These are phyloP conservation scores for Amanita pseudoporphyria DNA, from an alignment of 768 basidiomycete species.

Conservation along the genomic window DNA sequence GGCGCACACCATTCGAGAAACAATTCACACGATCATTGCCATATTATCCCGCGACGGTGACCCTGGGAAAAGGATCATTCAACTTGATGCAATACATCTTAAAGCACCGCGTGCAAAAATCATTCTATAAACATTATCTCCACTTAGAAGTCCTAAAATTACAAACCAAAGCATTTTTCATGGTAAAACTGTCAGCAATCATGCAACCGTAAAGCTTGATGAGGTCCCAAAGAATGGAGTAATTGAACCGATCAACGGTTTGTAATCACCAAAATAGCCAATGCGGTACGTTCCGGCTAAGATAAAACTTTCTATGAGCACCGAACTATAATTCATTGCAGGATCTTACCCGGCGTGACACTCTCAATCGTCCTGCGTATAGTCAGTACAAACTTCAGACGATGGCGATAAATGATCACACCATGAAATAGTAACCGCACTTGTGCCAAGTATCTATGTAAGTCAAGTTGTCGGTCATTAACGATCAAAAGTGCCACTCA, in stretches of 20 bases:
- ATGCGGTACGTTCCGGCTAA: constrained; percentile 65
- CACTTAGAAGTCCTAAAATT: too few species aligned
- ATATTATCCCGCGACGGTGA: too few species aligned
- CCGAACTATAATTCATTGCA: neutral
- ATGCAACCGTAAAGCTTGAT: constrained; percentile 49
- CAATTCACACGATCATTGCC: too few species aligned
- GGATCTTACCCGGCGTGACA: constrained; percentile 40
- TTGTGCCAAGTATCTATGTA: constrained; percentile 44
- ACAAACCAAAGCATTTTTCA: too few species aligned
- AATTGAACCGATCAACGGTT: constrained; percentile 54
- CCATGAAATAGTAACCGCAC: constrained; percentile 62
- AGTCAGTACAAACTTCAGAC: constrained; percentile 6
- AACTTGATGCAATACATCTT: too few species aligned
- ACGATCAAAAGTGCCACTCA: neutral
- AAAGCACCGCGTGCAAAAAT: too few species aligned
- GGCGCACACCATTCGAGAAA: too few species aligned
- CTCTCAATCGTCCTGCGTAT: constrained; percentile 49
- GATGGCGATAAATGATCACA: constrained; percentile 19
- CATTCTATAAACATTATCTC: too few species aligned
- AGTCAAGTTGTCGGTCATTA: neutral
- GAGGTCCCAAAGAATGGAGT: constrained; percentile 54
- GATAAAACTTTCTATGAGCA: constrained; percentile 5
- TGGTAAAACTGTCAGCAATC: constrained; percentile 8
- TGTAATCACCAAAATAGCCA: constrained; percentile 68
- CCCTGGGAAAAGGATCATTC: too few species aligned